Conservation (phyloP, 2,329 filamentous ascomycete species). For the Sarocladium strictum region DNA sequence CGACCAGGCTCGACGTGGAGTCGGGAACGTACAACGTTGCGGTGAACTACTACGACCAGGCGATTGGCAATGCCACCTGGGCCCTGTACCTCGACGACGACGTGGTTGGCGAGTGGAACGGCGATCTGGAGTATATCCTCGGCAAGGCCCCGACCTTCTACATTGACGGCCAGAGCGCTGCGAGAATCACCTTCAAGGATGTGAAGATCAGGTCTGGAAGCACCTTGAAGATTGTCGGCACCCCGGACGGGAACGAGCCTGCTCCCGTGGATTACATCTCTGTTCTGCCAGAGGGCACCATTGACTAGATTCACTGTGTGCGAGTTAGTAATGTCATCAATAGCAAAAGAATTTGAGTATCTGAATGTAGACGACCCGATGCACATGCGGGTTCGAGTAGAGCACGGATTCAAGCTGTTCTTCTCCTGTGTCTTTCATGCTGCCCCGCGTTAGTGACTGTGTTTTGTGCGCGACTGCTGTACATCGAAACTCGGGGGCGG, state of each 20-base stretch:
- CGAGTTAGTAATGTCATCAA: too few relatives aligned
- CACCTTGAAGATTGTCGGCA: constrained; percentile 48
- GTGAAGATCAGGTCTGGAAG: constrained; percentile 46
- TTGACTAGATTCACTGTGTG: constrained; percentile 36
- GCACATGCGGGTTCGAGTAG: too few relatives aligned
- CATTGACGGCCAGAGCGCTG: constrained; percentile 60
- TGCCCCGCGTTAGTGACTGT: too few relatives aligned
- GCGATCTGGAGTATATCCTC: constrained; percentile 52
- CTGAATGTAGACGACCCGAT: not conserved
- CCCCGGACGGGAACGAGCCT: constrained; percentile 52
- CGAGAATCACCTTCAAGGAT: constrained; percentile 50
- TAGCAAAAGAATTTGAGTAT: too few relatives aligned
- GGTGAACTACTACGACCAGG: constrained; percentile 61
- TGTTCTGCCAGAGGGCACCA: constrained; percentile 50
- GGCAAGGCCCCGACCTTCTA: constrained; percentile 53
- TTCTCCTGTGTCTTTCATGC: too few relatives aligned
- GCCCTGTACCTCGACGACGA: constrained; percentile 46
- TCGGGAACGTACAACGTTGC: constrained; percentile 56
- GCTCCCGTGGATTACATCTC: constrained; percentile 64
- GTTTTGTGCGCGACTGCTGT: too few relatives aligned
- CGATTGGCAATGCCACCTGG: constrained; percentile 51
- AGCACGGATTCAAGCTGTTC: too few relatives aligned
- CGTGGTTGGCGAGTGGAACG: constrained; percentile 51
- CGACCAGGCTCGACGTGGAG: constrained; percentile 37
- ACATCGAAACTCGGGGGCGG: too few relatives aligned